Evolutionary conservation across 257 asterid species (phyloP).

Genomic region (Rauvolfia tetraphylla): DNA sequence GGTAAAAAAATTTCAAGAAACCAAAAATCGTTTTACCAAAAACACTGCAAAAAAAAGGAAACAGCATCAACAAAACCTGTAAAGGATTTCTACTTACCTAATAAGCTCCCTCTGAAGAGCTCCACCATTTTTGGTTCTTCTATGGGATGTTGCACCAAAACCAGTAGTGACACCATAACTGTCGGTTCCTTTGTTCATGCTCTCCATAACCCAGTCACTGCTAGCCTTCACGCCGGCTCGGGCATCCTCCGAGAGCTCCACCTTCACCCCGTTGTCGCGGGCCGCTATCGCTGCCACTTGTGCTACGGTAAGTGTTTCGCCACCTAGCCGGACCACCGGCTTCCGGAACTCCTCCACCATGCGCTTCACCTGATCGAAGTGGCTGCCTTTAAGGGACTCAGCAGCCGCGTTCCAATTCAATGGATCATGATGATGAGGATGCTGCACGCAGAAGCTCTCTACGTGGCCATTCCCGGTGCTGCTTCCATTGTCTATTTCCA

Average conservation of each 20-base stretch:
- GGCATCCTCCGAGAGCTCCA: slow-evolving; percentile 38
- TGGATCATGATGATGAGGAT: slow-evolving; percentile 21
- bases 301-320: slow-evolving; percentile 34
- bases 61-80: too few species aligned
- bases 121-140: slow-evolving; percentile 39
- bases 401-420: slow-evolving; percentile 40
- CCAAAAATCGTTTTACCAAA: not conserved
- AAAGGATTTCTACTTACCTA: slow-evolving; percentile 31
- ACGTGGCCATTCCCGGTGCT: slow-evolving; percentile 7
- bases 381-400: slow-evolving; percentile 38
- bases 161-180: slow-evolving; percentile 47
- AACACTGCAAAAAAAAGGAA: too few species aligned
- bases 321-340: slow-evolving; percentile 32
- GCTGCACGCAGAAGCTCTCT: slow-evolving; percentile 12
- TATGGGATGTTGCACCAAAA: slow-evolving; percentile 43
- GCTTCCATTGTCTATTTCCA: slow-evolving; percentile 20
- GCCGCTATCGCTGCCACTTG: slow-evolving; percentile 42
- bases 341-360: slow-evolving; percentile 37
- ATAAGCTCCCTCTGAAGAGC: slow-evolving; percentile 44
- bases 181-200: slow-evolving; percentile 35
- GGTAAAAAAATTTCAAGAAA: not conserved
- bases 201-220: slow-evolving; percentile 43
- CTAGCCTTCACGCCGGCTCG: slow-evolving; percentile 39
- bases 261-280: slow-evolving; percentile 13
- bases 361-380: slow-evolving; percentile 31